phyloP scores from a whole-genome alignment of 78 protist genomes.

The Dictyostelium intermedium region DNA sequence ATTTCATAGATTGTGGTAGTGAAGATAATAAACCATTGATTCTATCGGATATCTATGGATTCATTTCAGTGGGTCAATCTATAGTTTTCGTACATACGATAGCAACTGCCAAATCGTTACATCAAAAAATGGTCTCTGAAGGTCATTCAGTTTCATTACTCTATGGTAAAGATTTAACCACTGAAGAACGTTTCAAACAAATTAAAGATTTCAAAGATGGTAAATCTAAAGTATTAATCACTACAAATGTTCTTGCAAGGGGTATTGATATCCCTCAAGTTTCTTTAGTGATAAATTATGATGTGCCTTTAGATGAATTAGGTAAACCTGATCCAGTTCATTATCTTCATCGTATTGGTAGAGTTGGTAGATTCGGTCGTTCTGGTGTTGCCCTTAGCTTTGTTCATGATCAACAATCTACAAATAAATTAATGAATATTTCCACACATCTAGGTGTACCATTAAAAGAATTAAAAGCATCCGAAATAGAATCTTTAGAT shows the following conservation, averaged over 20 bases:
- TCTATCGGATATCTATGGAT: constrained; percentile 87
- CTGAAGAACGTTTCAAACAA: constrained; percentile 31
- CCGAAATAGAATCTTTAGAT: constrained; percentile 32
- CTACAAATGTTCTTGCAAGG: constrained; percentile 94
- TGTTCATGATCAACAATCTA: background rate
- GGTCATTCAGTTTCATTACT: constrained; percentile 63
- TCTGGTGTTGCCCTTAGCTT: constrained; percentile 68
- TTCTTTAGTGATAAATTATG: constrained; percentile 81
- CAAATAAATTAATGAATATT: background rate
- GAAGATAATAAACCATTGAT: constrained; percentile 70
- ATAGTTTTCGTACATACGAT: constrained; percentile 87
- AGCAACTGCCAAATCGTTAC: background rate
- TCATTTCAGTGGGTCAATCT: constrained; percentile 86
- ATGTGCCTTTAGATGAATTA: constrained; percentile 49
- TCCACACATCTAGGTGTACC: constrained; percentile 11
- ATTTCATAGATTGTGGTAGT: constrained; percentile 78
- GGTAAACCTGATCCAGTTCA: constrained; percentile 54
- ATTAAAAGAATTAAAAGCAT: constrained; percentile 14
- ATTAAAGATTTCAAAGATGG: constrained; percentile 66
- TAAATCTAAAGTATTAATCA: constrained; percentile 70
- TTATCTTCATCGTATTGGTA: constrained; percentile 88
- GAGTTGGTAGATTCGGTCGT: constrained; percentile 87
- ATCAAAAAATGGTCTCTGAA: constrained; percentile 52
- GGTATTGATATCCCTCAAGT: constrained; percentile 93
- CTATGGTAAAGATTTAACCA: constrained; percentile 17